Percentiles rank a stretch among this genome's conserved stretches.
Evolutionary conservation across 2,329 filamentous ascomycete genomes (phyloP).

Genomic region (Ophiostoma ulmi): DNA sequence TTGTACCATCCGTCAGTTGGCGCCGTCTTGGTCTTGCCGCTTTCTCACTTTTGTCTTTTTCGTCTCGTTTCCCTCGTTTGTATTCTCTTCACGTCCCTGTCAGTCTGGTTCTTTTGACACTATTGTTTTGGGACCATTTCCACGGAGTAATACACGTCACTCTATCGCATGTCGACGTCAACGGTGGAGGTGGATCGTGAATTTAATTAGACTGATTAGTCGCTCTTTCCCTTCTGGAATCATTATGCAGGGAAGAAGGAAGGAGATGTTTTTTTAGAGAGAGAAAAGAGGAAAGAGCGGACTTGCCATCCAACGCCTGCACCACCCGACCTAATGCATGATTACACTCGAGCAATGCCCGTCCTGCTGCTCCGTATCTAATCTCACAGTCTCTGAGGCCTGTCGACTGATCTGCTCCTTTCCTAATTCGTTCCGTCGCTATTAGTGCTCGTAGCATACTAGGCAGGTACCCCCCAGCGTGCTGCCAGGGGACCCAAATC

Average conservation of each 20-base stretch:
- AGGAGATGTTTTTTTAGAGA: too few species aligned
- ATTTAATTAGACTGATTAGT: not conserved
- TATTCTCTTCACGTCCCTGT: too few species aligned
- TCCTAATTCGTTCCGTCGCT: not conserved
- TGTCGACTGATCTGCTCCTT: constrained; percentile 1
- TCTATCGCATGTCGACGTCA: not conserved
- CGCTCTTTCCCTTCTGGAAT: constrained; percentile 1
- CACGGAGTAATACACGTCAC: not conserved
- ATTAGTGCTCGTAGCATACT: not conserved
- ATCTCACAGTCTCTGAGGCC: not conserved
- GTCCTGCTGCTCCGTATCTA: constrained; percentile 4
- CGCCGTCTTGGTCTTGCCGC: not conserved
- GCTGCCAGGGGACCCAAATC: constrained; percentile 7
- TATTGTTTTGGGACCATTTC: not conserved
- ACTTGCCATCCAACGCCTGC: too few species aligned
- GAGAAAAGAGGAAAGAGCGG: too few species aligned
- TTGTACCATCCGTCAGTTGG: not conserved
- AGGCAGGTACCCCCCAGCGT: not conserved
- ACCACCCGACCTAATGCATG: too few species aligned
- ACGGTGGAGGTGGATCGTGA: not conserved
- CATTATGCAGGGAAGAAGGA: not conserved
- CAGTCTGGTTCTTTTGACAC: too few species aligned
- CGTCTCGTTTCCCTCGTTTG: too few species aligned
- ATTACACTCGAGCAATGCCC: not conserved
- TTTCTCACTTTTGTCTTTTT: too few species aligned